Evolutionary conservation across 2,329 filamentous ascomycete species (phyloP), one percentile per base, ranked within the genome.

Genomic region (Pseudogymnoascus sp.): DNA sequence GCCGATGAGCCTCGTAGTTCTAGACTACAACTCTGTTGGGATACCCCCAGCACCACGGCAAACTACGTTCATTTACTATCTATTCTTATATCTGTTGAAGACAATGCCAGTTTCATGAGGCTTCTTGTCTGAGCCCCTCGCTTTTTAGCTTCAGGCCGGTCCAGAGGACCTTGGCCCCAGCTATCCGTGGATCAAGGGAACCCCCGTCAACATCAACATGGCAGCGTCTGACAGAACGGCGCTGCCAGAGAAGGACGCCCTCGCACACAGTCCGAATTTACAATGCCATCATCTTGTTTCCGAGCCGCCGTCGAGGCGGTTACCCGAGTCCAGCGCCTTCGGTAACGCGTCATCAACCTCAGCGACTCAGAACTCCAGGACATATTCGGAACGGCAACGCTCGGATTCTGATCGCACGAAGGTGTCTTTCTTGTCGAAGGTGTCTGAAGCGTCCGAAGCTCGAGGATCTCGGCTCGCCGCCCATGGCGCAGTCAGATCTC

Each of bases 51-150:
- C 47, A 53, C n/a, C n/a, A 57, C 28, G 17, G 17, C 17, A 28
- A 33, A 21, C 28, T 13, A 57, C 50, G 11, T 28, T 57, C 50
- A 57, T 57, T 57, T 57, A 33, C 50, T 57, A 57, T 57, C 47
- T 57, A 57, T 57, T 57, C n/a, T 33, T 57, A 57, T 57, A 57
- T 57, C 28, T 57, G 50, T 57, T 57, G 28, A 57, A 28, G 50
- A 57, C 28, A 19, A 57, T 57, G 50, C 26, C 50, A 57, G 33
- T 13, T 57, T 57, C 11, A 57, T 57, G 50, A 57, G 28, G n/a
- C 28, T 33, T 57, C n/a, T 21, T 33, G 50, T 57, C 50, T 57
- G 50, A 57, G 50, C 26, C 50, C 50, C 50, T 33, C 50, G 17
- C 28, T n/a, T 57, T 57, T 33, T 57, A 57, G 50, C 50, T 57